Conservation (phyloP, 345 rosid species). For the Garcia nutans region DNA sequence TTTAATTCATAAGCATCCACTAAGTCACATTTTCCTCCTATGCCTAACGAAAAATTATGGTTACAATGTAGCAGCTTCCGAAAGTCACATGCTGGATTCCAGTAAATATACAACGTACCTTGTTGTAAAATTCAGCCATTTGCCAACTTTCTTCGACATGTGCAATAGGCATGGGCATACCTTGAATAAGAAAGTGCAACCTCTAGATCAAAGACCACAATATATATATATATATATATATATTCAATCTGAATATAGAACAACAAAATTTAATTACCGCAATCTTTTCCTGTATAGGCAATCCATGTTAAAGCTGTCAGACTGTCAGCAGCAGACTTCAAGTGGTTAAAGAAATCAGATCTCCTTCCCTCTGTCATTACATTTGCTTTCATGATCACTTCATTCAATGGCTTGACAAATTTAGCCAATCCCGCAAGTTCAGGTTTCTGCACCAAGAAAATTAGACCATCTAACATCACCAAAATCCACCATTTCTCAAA, state of each 20-base stretch:
- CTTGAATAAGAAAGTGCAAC: conserved; percentile 39
- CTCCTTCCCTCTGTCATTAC: conserved; percentile 78
- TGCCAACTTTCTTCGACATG: conserved; percentile 99
- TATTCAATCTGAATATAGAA: not conserved
- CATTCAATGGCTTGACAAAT: conserved; percentile 84
- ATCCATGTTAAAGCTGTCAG: conserved; percentile 89
- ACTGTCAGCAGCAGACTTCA: conserved; percentile 78
- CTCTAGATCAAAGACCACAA: conserved; percentile 11
- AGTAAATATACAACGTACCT: conserved; percentile 48
- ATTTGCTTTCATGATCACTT: conserved; percentile 69
- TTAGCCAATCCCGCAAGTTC: conserved; percentile 63
- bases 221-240: not conserved
- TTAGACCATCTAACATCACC: conserved; percentile 3
- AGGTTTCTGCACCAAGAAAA: conserved; percentile 64
- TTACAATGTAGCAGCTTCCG: conserved; percentile 7
- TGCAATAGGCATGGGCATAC: conserved; percentile 97
- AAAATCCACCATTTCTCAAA: not conserved
- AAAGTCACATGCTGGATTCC: too few relatives aligned
- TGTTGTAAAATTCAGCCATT: conserved; percentile 96
- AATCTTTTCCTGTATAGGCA: conserved; percentile 88
- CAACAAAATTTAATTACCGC: conserved; percentile 51
- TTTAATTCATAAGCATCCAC: not conserved
- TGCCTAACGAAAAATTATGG: conserved; percentile 5
- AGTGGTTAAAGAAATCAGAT: conserved; percentile 86
- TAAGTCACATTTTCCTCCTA: conserved; percentile 5